phyloP scores from a whole-genome alignment of 768 basidiomycete genomes.

The Nevesoporus exiguus region DNA sequence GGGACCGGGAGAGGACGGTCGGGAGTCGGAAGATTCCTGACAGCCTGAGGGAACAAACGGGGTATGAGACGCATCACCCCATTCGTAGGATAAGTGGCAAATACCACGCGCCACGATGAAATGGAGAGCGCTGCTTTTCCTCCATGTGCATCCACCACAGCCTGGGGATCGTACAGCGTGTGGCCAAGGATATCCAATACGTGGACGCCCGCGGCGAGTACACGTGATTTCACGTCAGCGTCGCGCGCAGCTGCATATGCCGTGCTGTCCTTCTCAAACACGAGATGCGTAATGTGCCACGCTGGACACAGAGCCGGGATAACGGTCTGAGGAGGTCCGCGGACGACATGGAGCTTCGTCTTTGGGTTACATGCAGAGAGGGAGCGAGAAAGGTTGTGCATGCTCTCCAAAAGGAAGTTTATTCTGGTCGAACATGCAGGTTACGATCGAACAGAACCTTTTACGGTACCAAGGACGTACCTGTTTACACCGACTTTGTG shows the following conservation, averaged over 20 bases:
- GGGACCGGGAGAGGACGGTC: slow-evolving; percentile 5
- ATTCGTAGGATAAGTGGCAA: not conserved
- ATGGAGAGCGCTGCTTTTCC: slow-evolving; percentile 3
- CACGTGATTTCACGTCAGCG: slow-evolving; percentile 4
- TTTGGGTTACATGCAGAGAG: slow-evolving; percentile 10
- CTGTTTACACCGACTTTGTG: slow-evolving; percentile 6
- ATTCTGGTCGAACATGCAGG: slow-evolving; percentile 6
- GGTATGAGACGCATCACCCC: not conserved
- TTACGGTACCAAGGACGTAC: slow-evolving; percentile 1
- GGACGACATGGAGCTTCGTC: slow-evolving; percentile 19
- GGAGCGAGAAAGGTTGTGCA: slow-evolving; percentile 8
- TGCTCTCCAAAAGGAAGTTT: slow-evolving; percentile 13
- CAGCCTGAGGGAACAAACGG: slow-evolving; percentile 10
- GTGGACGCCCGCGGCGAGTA: not conserved
- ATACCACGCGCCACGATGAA: slow-evolving; percentile 10
- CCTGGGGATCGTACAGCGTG: not conserved
- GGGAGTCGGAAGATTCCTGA: slow-evolving; percentile 8
- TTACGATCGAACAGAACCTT: not conserved
- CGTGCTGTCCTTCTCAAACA: slow-evolving; percentile 6
- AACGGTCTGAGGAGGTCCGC: slow-evolving; percentile 18
- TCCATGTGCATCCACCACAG: slow-evolving; percentile 2
- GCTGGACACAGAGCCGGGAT: slow-evolving; percentile 8
- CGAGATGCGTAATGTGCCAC: slow-evolving; percentile 14
- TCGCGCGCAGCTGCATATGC: slow-evolving; percentile 1
- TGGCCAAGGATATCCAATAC: slow-evolving; percentile 1